phyloP scores from a whole-genome alignment of 2,329 filamentous ascomycete species.

The Elsinoe ampelina region DNA sequence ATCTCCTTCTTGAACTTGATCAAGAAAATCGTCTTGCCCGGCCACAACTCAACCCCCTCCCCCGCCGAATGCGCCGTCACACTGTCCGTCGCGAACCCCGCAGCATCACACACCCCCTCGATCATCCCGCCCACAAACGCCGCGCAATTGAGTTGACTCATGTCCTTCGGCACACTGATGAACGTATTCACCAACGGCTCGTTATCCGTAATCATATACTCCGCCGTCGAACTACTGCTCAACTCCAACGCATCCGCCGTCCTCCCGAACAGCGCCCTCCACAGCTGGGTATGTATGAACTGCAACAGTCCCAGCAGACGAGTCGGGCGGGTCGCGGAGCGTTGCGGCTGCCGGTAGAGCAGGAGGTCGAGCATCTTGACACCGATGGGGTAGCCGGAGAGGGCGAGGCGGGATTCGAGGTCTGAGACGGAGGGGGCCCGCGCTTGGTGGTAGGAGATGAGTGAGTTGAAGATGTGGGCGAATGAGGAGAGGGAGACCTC shows the following conservation, averaged over 20 bases:
- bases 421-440: constrained; percentile 88
- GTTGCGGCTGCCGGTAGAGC: constrained; percentile 67
- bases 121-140: constrained; percentile 92
- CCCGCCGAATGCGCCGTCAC: constrained; percentile 39
- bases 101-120: constrained; percentile 90
- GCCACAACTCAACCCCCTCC: constrained; percentile 66
- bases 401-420: constrained; percentile 50
- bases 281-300: constrained; percentile 87
- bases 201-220: constrained; percentile 99
- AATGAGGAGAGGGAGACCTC: constrained; percentile 91
- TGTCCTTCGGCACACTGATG: constrained; percentile 85
- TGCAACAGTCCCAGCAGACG: constrained; percentile 86
- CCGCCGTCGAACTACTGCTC: constrained; percentile 72
- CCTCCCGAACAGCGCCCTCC: constrained; percentile 83
- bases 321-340: constrained; percentile 63
- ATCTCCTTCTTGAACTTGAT: constrained; percentile 89
- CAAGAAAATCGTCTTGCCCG: constrained; percentile 88
- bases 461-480: constrained; percentile 91
- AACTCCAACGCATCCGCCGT: constrained; percentile 90
- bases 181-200: constrained; percentile 93
- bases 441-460: constrained; percentile 90
- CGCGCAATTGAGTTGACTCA: constrained; percentile 93
- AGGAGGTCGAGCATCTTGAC: constrained; percentile 91
- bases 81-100: constrained; percentile 39
- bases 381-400: constrained; percentile 74